A percentile compares a stretch with the other conserved stretches of the same genome.
Conservation (phyloP, 2,329 filamentous ascomycete genomes). For the Venturia oleaginea region DNA sequence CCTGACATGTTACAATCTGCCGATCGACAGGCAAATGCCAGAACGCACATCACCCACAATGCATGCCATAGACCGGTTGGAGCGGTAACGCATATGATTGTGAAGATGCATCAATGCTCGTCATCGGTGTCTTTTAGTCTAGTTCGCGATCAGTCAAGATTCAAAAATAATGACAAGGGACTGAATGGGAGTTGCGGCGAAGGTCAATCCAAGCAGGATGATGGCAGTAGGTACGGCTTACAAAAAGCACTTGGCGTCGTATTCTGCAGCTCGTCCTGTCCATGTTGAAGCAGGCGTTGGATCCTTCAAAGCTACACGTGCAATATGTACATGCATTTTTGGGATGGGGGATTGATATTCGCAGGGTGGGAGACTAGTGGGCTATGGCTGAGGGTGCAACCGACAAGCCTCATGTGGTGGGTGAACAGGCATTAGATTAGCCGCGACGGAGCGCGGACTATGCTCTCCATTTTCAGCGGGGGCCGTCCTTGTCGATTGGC, state of each 20-base stretch:
- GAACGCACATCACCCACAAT: background rate
- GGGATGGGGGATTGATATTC: background rate
- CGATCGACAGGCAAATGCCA: background rate
- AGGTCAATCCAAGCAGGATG: background rate
- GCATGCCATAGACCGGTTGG: background rate
- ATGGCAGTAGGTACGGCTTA: background rate
- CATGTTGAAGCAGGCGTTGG: background rate
- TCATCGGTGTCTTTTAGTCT: background rate
- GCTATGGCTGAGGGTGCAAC: constrained; percentile 2
- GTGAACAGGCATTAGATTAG: no score
- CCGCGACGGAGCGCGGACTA: no score
- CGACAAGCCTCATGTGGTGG: no score
- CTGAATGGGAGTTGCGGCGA: background rate
- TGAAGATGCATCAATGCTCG: background rate
- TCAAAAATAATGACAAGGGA: background rate
- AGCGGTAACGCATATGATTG: no score
- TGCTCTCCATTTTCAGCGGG: no score
- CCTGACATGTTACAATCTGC: background rate
- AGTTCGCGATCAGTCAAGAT: constrained; percentile 2
- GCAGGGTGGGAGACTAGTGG: background rate
- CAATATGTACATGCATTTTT: background rate
- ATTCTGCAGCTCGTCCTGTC: background rate
- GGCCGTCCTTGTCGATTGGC: no score
- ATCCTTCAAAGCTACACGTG: background rate
- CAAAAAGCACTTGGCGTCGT: background rate